Percentiles rank a stretch among this genome's conserved stretches.
phyloP scores from a whole-genome alignment of 148 eudicot genomes.

The Diospyros kaki region DNA sequence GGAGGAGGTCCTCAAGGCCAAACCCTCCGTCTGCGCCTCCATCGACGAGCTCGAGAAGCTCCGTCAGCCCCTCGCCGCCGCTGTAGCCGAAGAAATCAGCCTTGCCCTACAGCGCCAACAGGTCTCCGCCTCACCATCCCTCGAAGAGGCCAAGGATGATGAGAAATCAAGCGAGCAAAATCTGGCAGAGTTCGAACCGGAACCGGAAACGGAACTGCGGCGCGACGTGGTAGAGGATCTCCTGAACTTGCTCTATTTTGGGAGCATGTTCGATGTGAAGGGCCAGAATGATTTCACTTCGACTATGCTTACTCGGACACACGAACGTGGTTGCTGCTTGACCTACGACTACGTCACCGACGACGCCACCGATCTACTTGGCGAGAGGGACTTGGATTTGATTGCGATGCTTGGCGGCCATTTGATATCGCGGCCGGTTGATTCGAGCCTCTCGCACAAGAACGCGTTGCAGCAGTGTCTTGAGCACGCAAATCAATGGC shows the following conservation, averaged over 20 bases:
- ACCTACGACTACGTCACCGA: conserved; percentile 73
- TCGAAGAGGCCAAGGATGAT: not conserved
- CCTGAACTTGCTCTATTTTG: conserved; percentile 57
- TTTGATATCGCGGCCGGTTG: conserved; percentile 45
- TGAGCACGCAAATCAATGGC: conserved; percentile 13
- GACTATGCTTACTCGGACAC: conserved; percentile 48
- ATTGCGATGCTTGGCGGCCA: conserved; percentile 49
- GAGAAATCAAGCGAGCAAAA: not conserved
- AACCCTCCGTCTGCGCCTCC: conserved; percentile 42
- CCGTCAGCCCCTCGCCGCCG: conserved; percentile 48
- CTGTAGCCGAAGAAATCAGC: conserved; percentile 52
- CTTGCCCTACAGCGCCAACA: conserved; percentile 24
- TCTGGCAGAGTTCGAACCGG: not conserved
- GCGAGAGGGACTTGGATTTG: conserved; percentile 72
- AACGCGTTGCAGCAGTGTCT: conserved; percentile 49
- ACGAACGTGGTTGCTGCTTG: conserved; percentile 73
- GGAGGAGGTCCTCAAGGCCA: conserved; percentile 57
- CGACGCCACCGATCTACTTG: conserved; percentile 44
- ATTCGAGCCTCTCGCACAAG: conserved; percentile 58
- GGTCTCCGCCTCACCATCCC: not conserved
- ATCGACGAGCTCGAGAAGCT: conserved; percentile 89
- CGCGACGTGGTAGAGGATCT: conserved; percentile 38
- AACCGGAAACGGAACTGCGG: not conserved
- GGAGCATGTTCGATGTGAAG: conserved; percentile 58
- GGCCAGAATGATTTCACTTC: conserved; percentile 45